Conservation (phyloP, 257 asterid species). For the Nicotiana tomentosiformis region DNA sequence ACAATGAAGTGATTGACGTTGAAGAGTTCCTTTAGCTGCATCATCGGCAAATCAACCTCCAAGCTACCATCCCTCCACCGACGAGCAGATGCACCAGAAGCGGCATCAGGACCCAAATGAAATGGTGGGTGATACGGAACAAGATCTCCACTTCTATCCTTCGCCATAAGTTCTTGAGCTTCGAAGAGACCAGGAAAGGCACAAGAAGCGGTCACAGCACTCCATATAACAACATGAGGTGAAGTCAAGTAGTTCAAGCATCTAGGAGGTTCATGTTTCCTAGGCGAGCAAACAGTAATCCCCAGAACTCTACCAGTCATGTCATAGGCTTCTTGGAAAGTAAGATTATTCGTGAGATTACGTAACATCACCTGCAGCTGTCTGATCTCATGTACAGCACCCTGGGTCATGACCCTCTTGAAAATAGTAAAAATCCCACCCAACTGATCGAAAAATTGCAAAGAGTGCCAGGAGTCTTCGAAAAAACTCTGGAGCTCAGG, state of each 20-base stretch:
- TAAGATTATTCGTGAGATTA: slow-evolving; percentile 65
- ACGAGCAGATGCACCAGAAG: slow-evolving; percentile 46
- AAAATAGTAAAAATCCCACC: slow-evolving; percentile 69
- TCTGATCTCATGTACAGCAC: slow-evolving; percentile 79
- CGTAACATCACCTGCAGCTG: slow-evolving; percentile 64
- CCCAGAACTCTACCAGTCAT: slow-evolving; percentile 77
- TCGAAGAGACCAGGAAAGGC: slow-evolving; percentile 85
- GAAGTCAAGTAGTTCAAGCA: slow-evolving; percentile 84
- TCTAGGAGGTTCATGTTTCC: slow-evolving; percentile 83
- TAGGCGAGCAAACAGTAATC: slow-evolving; percentile 74
- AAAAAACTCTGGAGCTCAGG: slow-evolving; percentile 84
- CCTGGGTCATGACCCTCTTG: slow-evolving; percentile 62
- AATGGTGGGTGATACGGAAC: slow-evolving; percentile 87
- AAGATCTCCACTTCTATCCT: slow-evolving; percentile 71
- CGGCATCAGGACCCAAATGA: slow-evolving; percentile 65
- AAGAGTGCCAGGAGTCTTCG: slow-evolving; percentile 77
- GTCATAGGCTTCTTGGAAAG: slow-evolving; percentile 83
- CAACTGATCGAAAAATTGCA: slow-evolving; percentile 67
- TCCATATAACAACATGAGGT: slow-evolving; percentile 88
- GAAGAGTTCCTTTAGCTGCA: slow-evolving; percentile 80
- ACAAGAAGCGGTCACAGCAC: slow-evolving; percentile 88
- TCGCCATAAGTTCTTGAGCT: slow-evolving; percentile 88
- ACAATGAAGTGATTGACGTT: slow-evolving; percentile 81
- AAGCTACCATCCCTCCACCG: slow-evolving; percentile 88
- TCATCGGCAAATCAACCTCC: slow-evolving; percentile 86